Evolutionary conservation across 768 basidiomycete genomes (phyloP).

Genomic region (Gautieria morchelliformis): DNA sequence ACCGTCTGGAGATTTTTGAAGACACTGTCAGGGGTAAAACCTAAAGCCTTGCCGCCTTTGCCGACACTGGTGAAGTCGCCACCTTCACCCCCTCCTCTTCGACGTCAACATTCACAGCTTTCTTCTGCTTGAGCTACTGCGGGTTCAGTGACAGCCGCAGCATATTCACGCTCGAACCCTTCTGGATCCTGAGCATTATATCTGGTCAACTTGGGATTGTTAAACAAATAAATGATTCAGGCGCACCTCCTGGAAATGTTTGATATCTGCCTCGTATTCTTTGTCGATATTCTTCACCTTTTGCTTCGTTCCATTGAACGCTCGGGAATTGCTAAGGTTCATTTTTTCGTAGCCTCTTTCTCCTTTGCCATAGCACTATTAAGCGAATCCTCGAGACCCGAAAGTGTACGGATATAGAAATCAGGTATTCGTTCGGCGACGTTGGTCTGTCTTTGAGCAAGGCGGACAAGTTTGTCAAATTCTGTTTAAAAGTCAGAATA

Average conservation of each 20-base stretch:
- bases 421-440: constrained; percentile 80
- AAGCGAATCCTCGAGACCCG: constrained; percentile 67
- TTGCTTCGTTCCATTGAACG: constrained; percentile 96
- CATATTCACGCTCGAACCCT: constrained; percentile 72
- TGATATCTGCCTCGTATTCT: constrained; percentile 77
- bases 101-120: constrained; percentile 25
- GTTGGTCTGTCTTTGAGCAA: constrained; percentile 83
- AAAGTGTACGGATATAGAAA: constrained; percentile 68
- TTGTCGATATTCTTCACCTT: constrained; percentile 87
- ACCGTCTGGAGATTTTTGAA: constrained; percentile 89
- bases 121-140: constrained; percentile 28
- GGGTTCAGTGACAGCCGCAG: constrained; percentile 35
- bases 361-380: constrained; percentile 70
- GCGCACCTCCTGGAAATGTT: constrained; percentile 68
- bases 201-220: background rate
- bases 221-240: background rate
- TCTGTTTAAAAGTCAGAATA: constrained; percentile 38
- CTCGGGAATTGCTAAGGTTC: constrained; percentile 89
- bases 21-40: constrained; percentile 74
- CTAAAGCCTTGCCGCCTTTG: constrained; percentile 76
- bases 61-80: constrained; percentile 88
- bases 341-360: constrained; percentile 91
- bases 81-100: constrained; percentile 32
- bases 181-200: constrained; percentile 63
- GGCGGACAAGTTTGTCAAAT: constrained; percentile 89